Conservation (phyloP, 768 basidiomycete species). For the Boletus rubescentipes region DNA sequence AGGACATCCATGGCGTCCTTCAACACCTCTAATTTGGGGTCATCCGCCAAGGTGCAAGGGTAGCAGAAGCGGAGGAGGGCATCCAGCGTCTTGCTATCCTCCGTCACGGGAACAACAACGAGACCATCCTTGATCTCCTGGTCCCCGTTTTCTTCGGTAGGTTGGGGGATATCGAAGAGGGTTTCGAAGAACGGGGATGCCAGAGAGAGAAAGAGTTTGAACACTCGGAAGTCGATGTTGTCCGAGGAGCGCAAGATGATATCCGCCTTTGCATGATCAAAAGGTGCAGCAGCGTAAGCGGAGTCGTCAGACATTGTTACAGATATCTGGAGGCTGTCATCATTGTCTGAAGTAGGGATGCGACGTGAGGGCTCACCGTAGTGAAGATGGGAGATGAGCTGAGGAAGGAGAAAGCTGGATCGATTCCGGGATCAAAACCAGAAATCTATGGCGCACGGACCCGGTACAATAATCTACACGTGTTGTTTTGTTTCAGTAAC, state of each 20-base stretch:
- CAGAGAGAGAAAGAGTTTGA: slow-evolving; percentile 1
- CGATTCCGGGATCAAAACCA: not conserved
- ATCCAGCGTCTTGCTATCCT: slow-evolving; percentile 23
- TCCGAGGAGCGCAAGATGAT: slow-evolving; percentile 7
- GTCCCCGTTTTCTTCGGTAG: slow-evolving; percentile 2
- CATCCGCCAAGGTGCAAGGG: slow-evolving; percentile 10
- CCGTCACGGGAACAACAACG: slow-evolving; percentile 16
- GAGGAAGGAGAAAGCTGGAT: too few species aligned
- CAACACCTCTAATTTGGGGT: not conserved
- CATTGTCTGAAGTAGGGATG: not conserved
- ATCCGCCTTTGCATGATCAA: slow-evolving; percentile 16
- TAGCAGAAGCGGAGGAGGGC: slow-evolving; percentile 27
- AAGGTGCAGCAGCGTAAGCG: slow-evolving; percentile 13
- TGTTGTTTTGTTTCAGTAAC: not conserved
- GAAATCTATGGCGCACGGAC: not conserved
- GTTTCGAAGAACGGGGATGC: slow-evolving; percentile 34
- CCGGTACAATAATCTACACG: not conserved
- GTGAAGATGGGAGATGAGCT: not conserved
- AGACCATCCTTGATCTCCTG: slow-evolving; percentile 18
- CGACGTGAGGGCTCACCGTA: not conserved
- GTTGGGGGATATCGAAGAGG: slow-evolving; percentile 33
- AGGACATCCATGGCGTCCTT: not conserved
- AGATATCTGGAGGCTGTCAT: not conserved
- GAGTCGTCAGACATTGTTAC: not conserved
- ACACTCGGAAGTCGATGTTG: too few species aligned